These are phyloP conservation scores for Fusarium sp. DNA, from an alignment of 2,329 filamentous ascomycete genomes.

Conservation along the genomic window DNA sequence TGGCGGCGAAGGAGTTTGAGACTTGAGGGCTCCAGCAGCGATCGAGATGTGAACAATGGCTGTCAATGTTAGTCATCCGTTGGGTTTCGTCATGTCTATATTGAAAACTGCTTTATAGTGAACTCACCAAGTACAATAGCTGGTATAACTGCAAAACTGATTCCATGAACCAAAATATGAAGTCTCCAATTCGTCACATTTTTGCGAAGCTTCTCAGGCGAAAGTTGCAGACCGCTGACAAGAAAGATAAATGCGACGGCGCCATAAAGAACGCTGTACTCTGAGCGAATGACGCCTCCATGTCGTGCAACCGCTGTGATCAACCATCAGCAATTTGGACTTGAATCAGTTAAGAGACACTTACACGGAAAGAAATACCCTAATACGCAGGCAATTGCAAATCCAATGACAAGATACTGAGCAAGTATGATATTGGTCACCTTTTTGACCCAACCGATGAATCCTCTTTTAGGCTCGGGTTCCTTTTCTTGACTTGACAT, in stretches of 20 bases:
- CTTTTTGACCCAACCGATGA: conserved; percentile 32
- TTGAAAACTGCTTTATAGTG: not conserved
- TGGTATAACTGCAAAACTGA: conserved; percentile 74
- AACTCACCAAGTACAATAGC: conserved; percentile 67
- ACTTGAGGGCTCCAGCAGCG: conserved; percentile 59
- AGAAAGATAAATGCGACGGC: conserved; percentile 77
- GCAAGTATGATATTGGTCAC: conserved; percentile 55
- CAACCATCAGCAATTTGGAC: conserved; percentile 7
- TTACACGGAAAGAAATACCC: conserved; percentile 58
- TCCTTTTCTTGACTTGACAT: conserved; percentile 37
- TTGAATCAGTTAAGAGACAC: conserved; percentile 28
- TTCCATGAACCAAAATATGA: conserved; percentile 73
- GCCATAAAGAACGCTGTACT: conserved; percentile 73
- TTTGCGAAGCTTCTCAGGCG: conserved; percentile 67
- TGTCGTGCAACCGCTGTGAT: conserved; percentile 58
- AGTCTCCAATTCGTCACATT: conserved; percentile 75
- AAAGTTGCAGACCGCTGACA: conserved; percentile 75
- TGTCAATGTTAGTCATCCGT: conserved; percentile 40
- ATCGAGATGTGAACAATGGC: conserved; percentile 61
- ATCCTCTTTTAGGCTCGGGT: conserved; percentile 2
- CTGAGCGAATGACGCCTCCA: conserved; percentile 63
- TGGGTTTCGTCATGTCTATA: not conserved
- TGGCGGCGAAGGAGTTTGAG: conserved; percentile 69
- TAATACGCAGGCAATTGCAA: conserved; percentile 64
- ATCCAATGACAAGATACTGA: conserved; percentile 74